Conservation (phyloP, 2,329 filamentous ascomycete species). For the Lasiodiplodia gonubiensis region DNA sequence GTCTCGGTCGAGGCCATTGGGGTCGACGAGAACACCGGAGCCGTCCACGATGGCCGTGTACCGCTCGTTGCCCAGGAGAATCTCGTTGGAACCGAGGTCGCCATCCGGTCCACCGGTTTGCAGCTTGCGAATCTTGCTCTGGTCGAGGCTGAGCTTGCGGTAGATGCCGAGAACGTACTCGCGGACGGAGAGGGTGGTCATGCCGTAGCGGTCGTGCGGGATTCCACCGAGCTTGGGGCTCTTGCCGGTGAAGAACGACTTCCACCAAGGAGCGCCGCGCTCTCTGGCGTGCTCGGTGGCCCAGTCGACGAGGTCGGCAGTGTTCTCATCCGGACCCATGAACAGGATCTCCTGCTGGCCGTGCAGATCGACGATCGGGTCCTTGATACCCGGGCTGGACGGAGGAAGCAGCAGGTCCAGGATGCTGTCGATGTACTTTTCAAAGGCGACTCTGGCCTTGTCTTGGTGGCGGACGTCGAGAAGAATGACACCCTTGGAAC, state of each 20-base stretch:
- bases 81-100: constrained; percentile 97
- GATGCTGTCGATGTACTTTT: constrained; percentile 99
- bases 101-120: constrained; percentile 97
- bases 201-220: constrained; percentile 93
- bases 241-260: constrained; percentile 99
- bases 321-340: constrained; percentile 99
- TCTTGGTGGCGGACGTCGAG: constrained; percentile 94
- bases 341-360: constrained; percentile 97
- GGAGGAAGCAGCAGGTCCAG: constrained; percentile 91
- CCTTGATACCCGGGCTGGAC: constrained; percentile 94
- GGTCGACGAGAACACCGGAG: constrained; percentile 91
- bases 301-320: constrained; percentile 95
- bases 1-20: constrained; percentile 81
- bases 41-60: constrained; percentile 97
- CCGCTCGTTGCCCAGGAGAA: constrained; percentile 92
- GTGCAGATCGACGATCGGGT: constrained; percentile 94
- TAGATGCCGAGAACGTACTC: constrained; percentile 98
- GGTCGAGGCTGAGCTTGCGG: constrained; percentile 90
- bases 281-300: constrained; percentile 91
- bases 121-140: constrained; percentile 84
- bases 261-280: constrained; percentile 96
- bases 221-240: constrained; percentile 95
- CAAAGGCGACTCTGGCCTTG: constrained; percentile 88
- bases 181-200: constrained; percentile 96
- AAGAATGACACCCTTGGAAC: constrained; percentile 96